Evolutionary conservation across 2,329 filamentous ascomycete genomes (phyloP).

Genomic region (Diaporthe ampelina): DNA sequence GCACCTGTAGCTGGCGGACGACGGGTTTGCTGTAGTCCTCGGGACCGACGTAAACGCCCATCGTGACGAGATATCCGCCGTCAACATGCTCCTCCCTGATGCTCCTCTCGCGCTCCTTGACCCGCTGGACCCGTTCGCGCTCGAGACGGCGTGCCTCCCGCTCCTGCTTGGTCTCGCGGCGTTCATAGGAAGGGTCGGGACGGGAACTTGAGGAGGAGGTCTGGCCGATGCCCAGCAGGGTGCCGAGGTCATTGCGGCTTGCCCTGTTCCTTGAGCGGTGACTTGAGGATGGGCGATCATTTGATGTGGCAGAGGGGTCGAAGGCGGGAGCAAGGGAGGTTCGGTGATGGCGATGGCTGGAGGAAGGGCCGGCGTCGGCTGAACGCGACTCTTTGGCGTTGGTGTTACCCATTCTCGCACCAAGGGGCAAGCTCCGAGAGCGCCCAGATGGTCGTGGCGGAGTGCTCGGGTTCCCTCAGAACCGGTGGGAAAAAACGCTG

Average conservation of each 20-base stretch:
- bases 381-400: constrained; percentile 53
- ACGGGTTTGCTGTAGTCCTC: constrained; percentile 94
- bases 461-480: not conserved
- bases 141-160: constrained; percentile 88
- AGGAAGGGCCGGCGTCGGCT: constrained; percentile 44
- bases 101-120: constrained; percentile 90
- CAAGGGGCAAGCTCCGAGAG: constrained; percentile 26
- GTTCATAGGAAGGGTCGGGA: constrained; percentile 64
- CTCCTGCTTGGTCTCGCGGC: constrained; percentile 91
- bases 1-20: constrained; percentile 91
- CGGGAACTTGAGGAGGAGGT: constrained; percentile 53
- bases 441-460: constrained; percentile 8
- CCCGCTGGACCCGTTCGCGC: constrained; percentile 79
- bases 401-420: constrained; percentile 51
- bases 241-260: constrained; percentile 61
- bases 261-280: constrained; percentile 49
- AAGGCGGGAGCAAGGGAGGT: constrained; percentile 40
- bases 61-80: constrained; percentile 92
- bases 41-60: constrained; percentile 90
- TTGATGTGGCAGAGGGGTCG: constrained; percentile 44
- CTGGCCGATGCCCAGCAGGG: constrained; percentile 59
- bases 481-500: not conserved
- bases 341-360: constrained; percentile 44
- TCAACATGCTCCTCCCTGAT: constrained; percentile 94
- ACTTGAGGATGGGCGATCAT: constrained; percentile 41